These are phyloP conservation scores for Lippia alba DNA, from an alignment of 305 asterid genomes.

Conservation along the genomic window DNA sequence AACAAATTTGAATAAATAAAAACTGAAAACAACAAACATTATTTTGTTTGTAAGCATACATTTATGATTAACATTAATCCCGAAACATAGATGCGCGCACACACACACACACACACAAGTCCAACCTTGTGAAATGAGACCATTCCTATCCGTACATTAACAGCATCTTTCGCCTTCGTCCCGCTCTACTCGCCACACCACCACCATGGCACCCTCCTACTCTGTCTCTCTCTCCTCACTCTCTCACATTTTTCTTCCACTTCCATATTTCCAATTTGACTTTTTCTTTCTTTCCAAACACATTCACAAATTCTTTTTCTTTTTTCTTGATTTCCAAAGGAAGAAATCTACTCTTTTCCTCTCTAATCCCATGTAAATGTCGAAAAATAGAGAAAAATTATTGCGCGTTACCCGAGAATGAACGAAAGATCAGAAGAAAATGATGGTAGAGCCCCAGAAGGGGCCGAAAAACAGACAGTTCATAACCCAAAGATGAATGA, in stretches of 20 bases:
- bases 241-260: constrained; percentile 30
- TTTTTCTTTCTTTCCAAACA: constrained; percentile 30
- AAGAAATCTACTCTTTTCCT: background rate
- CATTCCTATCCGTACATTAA: constrained; percentile 47
- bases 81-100: no score
- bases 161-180: constrained; percentile 54
- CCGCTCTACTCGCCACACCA: constrained; percentile 43
- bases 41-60: no score
- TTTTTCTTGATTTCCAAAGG: constrained; percentile 13
- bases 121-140: constrained; percentile 10
- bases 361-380: constrained; percentile 19
- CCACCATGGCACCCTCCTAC: constrained; percentile 32
- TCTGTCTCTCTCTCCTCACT: constrained; percentile 28
- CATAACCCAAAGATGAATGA: no score
- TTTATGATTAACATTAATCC: no score
- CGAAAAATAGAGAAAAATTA: background rate
- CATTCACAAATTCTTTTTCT: constrained; percentile 11
- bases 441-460: background rate
- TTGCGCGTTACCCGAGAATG: no score
- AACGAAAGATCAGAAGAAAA: no score
- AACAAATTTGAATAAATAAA: no score
- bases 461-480: no score
- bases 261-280: constrained; percentile 33
- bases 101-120: no score
- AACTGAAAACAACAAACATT: no score